Conservation (phyloP, 257 asterid species). For the Gentiana macrophylla region DNA sequence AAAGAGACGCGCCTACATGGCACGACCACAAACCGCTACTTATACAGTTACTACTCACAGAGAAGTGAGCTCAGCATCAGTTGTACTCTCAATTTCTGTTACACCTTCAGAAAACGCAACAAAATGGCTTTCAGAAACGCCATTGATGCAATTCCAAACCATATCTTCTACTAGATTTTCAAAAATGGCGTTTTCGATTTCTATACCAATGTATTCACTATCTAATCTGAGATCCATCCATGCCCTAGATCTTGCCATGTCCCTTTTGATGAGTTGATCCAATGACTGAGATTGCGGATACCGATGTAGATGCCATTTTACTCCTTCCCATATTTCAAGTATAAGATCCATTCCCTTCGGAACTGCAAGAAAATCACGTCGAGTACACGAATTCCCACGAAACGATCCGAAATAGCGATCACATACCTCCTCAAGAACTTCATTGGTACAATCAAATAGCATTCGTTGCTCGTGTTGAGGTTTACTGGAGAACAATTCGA, state of each 20-base stretch:
- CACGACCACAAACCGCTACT: neutral
- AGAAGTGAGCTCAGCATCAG: neutral
- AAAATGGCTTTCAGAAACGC: constrained; percentile 11
- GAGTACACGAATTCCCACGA: constrained; percentile 21
- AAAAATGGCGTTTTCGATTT: constrained; percentile 50
- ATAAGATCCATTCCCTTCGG: constrained; percentile 82
- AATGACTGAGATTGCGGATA: constrained; percentile 36
- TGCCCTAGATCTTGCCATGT: constrained; percentile 38
- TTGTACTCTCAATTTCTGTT: constrained; percentile 19
- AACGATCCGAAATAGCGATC: constrained; percentile 46
- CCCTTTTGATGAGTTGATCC: constrained; percentile 54
- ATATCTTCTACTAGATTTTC: constrained; percentile 53
- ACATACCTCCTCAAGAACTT: constrained; percentile 55
- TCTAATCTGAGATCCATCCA: constrained; percentile 59
- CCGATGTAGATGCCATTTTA: constrained; percentile 43
- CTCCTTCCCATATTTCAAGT: constrained; percentile 62
- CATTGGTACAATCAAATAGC: constrained; percentile 76
- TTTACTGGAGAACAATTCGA: constrained; percentile 71
- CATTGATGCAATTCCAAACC: constrained; percentile 26
- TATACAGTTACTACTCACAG: neutral
- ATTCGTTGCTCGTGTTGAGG: constrained; percentile 64
- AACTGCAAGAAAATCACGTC: constrained; percentile 25
- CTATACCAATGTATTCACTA: constrained; percentile 41
- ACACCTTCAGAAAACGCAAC: constrained; percentile 15
- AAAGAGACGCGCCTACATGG: neutral